Conservation (phyloP, 768 basidiomycete species). For the Tremella fuciformis region DNA sequence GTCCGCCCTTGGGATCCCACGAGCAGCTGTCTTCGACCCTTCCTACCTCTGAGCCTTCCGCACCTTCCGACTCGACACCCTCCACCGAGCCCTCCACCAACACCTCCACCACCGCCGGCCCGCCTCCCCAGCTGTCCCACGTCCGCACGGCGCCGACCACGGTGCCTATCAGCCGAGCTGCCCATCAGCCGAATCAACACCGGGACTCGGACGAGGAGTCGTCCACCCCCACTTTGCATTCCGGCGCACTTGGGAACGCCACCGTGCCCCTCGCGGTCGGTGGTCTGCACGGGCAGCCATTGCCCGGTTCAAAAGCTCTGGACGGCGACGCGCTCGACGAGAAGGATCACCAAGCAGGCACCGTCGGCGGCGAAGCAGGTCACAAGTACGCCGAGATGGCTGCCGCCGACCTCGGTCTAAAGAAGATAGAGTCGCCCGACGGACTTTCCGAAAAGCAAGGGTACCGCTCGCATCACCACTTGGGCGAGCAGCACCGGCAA, state of each 20-base stretch:
- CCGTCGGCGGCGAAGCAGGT: constrained; percentile 14
- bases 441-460: not conserved
- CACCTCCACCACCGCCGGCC: not conserved
- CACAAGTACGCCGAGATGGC: constrained; percentile 11
- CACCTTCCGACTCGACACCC: not conserved
- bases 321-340: constrained; percentile 12
- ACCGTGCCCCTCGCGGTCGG: constrained; percentile 7
- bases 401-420: constrained; percentile 16
- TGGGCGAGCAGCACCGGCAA: not conserved
- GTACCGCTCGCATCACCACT: not conserved
- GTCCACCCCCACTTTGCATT: constrained; percentile 27
- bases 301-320: constrained; percentile 15
- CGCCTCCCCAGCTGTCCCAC: constrained; percentile 10
- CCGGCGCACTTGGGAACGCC: not conserved
- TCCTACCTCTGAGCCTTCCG: not conserved
- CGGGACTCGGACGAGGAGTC: constrained; percentile 8
- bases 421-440: not conserved
- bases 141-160: constrained; percentile 27
- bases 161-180: constrained; percentile 17
- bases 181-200: not conserved
- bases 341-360: constrained; percentile 27
- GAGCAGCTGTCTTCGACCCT: not conserved
- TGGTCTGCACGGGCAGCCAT: constrained; percentile 21
- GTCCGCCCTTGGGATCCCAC: constrained; percentile 4
- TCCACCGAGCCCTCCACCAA: not conserved